Conservation (phyloP, 176 grass and related monocot species). For the Triticum timopheevii region DNA sequence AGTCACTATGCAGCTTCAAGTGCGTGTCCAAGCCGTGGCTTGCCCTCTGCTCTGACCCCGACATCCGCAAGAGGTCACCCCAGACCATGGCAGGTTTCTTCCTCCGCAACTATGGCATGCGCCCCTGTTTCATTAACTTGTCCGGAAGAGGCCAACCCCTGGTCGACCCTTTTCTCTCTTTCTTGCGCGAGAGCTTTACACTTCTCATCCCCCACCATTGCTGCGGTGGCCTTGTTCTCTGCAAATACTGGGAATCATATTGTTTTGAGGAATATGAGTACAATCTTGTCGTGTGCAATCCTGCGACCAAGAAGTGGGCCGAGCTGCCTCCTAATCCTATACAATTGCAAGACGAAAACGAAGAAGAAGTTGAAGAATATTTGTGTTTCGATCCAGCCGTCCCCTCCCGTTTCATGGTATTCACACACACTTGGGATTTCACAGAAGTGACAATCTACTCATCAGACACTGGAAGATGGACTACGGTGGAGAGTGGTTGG, state of each 20-base stretch:
- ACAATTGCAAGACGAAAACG: background rate
- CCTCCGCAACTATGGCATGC: too few relatives aligned
- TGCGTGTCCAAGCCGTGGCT: too few relatives aligned
- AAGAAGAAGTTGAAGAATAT: background rate
- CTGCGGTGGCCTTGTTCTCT: background rate
- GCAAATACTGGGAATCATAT: background rate
- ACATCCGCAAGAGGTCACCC: background rate
- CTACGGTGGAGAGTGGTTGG: background rate
- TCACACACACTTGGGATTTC: background rate
- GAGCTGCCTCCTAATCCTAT: background rate
- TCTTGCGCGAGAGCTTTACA: too few relatives aligned
- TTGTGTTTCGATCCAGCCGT: background rate
- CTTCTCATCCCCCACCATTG: background rate
- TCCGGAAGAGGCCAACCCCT: too few relatives aligned
- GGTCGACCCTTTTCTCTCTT: too few relatives aligned
- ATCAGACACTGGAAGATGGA: background rate
- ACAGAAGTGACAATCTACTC: background rate
- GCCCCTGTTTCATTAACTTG: too few relatives aligned
- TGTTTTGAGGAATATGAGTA: background rate
- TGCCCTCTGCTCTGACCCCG: background rate
- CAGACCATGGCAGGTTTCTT: background rate
- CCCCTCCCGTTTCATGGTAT: background rate
- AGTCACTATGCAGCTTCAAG: too few relatives aligned
- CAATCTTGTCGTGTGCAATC: background rate
- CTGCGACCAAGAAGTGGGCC: background rate